Conservation (phyloP, 169 alveolate genomes). For the Toxoplasma gondii region DNA sequence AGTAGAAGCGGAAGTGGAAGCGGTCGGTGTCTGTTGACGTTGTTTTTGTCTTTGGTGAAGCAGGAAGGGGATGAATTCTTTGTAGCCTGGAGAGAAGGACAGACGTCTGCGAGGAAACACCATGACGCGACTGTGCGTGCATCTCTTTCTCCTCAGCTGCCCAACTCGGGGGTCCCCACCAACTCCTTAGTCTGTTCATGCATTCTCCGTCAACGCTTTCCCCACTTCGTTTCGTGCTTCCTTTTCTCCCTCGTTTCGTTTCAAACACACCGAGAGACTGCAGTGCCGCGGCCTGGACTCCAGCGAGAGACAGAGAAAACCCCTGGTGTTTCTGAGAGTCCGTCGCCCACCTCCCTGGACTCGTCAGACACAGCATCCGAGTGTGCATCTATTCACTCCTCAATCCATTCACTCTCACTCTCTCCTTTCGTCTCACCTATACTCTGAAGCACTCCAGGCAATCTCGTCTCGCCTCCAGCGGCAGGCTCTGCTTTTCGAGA, state of each 20-base stretch:
- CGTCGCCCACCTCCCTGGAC: too few species aligned
- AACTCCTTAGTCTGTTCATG: too few species aligned
- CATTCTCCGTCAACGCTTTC: too few species aligned
- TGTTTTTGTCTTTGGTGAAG: neutral
- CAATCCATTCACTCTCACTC: neutral
- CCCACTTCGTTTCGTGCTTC: too few species aligned
- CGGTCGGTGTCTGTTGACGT: neutral
- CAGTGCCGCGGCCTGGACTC: too few species aligned
- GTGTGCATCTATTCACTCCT: neutral
- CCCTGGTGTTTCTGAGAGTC: too few species aligned
- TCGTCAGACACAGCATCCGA: neutral
- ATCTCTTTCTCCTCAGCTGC: neutral
- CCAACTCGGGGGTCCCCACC: neutral
- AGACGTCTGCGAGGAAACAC: neutral
- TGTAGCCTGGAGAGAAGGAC: conserved; percentile 32
- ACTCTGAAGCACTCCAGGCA: neutral
- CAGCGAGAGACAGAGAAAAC: too few species aligned
- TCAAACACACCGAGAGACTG: too few species aligned
- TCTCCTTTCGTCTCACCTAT: conserved; percentile 1
- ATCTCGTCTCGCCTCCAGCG: neutral
- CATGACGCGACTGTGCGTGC: neutral
- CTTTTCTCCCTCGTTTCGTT: too few species aligned
- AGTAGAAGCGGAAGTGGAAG: neutral
- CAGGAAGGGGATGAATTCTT: conserved; percentile 56
- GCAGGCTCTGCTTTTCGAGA: neutral